Conservation (phyloP, 1,284 basidiomycete genomes). For the Marasmius fiardii region DNA sequence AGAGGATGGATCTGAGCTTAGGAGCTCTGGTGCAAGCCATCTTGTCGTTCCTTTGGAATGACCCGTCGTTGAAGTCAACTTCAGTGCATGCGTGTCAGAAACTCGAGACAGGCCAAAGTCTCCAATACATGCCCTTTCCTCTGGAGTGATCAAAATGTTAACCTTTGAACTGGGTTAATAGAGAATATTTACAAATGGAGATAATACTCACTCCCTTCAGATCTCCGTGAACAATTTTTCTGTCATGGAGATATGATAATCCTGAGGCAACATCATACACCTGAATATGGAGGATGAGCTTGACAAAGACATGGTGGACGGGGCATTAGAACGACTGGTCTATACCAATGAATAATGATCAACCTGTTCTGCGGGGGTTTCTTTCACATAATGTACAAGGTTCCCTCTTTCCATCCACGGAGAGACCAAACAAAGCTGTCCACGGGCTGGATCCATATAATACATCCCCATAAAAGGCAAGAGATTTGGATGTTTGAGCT, state of each 20-base stretch:
- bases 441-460: conserved; percentile 6
- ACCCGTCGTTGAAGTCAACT: not conserved
- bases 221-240: not conserved
- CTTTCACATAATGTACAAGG: conserved; percentile 2
- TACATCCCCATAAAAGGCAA: conserved; percentile 3
- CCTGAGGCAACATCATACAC: not conserved
- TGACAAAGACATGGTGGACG: not conserved
- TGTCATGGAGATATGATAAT: too few relatives aligned
- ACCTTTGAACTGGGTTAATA: not conserved
- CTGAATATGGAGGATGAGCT: not conserved
- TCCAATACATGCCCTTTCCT: not conserved
- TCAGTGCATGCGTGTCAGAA: not conserved
- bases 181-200: too few relatives aligned
- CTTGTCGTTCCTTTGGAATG: conserved; percentile 18
- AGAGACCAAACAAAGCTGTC: conserved; percentile 9
- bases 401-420: conserved; percentile 8
- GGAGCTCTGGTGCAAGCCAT: conserved; percentile 23
- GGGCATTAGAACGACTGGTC: not conserved
- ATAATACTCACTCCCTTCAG: not conserved
- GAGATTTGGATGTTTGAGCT: too few relatives aligned
- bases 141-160: too few relatives aligned
- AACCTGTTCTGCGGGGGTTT: not conserved
- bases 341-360: too few relatives aligned
- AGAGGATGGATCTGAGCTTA: conserved; percentile 2
- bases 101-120: not conserved